Base-by-base conservation (phyloP, 345 rosid species). In the Arabidopsis suecica region DNA sequence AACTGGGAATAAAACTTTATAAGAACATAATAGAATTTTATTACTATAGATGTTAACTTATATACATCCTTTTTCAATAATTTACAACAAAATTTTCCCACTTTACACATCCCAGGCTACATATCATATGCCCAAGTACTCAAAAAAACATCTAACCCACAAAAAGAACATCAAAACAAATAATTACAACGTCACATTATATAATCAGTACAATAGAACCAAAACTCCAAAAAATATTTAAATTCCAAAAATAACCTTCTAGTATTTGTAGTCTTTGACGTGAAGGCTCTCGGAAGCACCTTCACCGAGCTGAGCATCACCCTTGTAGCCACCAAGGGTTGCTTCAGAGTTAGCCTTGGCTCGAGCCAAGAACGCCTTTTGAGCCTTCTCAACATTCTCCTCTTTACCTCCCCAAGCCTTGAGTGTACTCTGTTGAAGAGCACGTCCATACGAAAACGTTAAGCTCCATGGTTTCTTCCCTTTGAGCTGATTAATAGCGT, bases 401-500 rank as follows among this genome's bases (percentile, higher is more conserved):
- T 70, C 84, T 82, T 89, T 88, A 61, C 97, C 98, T 16, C 77
- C 68, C 96, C 98, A 91, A 7, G 97, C 88, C 93, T 94, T 91
- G 64, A 94, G 91, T 16, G 97, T 91, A 81, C 98, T 91, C 85
- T 87, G 93, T 82, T 94, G 97, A 61, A 93, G 93, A n/a, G 98
- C 97, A 59, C 97, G 96, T 41, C 98, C 98, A 9, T 87, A 91
- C 3, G 97, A 94, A 82, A 94, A 94, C 59, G 98, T 87, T 10
- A 94, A 90, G 11, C 81, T 59, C 95, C 97, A 94, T 56, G 98
- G 98, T 87, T 94, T 94, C 93, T 94, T 91, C 3, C 83, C 82
- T 81, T 88, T 61, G 12, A 87, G 89, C 65, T 88, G 81, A 87
- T 91, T 93, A 90, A 93, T 93, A 28, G 98, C 97, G 42, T 93